Evolutionary conservation across 176 grass and related monocot species (phyloP), one percentile per base, ranked within the genome.

Genomic region (Aegilops sharonensis): DNA sequence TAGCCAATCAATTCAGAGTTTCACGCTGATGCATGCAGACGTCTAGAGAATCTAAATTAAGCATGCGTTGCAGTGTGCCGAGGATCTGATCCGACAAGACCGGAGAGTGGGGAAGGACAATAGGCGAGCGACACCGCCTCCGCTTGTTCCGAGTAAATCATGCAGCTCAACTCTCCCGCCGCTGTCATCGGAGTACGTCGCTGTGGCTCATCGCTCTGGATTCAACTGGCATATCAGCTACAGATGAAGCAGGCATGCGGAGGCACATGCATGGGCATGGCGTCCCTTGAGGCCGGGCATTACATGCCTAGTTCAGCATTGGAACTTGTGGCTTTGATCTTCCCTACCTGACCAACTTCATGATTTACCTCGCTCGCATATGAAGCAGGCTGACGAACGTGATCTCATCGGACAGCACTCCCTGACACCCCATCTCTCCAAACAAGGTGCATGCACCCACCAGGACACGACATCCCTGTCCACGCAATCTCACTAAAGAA

Each of bases 381-480:
- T 27, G 27, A 27, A 27, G 27, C 27, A 27, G 27, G 1, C 27
- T 27, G 27, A 27, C 90, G 5, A 92, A 35, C 0, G 79, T 92
- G 75, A 92, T 76, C 66, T 86, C 73, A 63, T 86, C 90, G 1
- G 79, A 11, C n/a, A 75, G 9, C 8, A 80, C 6, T 0, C 87
- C 73, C 7, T 64, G 35, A 36, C n/a, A 14, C 75, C 73, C 68
- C 87, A 92, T 86, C 72, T 34, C 66, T 15, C 27, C 6, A 8
- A 8, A 89, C 35, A 89, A 45, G 57, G 25, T 1, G 9, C 34
- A 29, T 0, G 21, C 9, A 32, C 4, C 32, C 32, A 32, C 32
- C 32, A 32, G 32, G 32, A 32, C 32, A 32, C 4, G 35, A 35
- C 34, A 35, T 35, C 1, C 36, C 36, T 37, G 36, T 37, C 36